Evolutionary conservation across 306 rosid species (phyloP), one percentile per base, ranked within the genome.

Genomic region (Sicyos edulis): DNA sequence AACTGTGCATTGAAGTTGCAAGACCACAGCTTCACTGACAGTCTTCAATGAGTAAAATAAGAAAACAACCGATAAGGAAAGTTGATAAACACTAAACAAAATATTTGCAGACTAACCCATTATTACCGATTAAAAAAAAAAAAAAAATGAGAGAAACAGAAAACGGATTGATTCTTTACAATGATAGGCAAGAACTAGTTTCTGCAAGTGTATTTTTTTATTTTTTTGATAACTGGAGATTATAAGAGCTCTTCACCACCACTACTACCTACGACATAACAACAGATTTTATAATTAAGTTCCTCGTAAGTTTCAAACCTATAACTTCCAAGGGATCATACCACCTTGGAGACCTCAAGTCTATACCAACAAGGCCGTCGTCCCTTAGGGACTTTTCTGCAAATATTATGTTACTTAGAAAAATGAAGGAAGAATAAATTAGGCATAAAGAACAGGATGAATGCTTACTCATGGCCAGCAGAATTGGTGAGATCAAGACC

Each of bases 1-100:
- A 92, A 95, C 88, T 93, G 98, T 44, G 96, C 86, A 81, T 88
- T 90, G 84, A 93, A 93, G 92, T 93, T 93, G 88, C 98, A 93
- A 40, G 84, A 77, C 98, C 98, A 93, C 70, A 93, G 76, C 78
- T 88, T 90, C 83, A 86, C 90, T 68, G 93, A 78, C 79, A 85
- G 74, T 85, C 96, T 91, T 73, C 82, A 50, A 58, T 17, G 71
- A 74, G 50, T 64, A n/a, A 26, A 64, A 17, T 6, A 63, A 40
- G 50, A 40, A n/a, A 40, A 77, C 53, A 64, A 63, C 73, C 49
- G 37, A 60, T 81, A 76, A 78, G 61, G 56, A 62, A 54, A 70
- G 81, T 71, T 72, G 37, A 24, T 55, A 44, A 74, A 21, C 55
- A 54, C 63, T 29, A 17, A 20, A 78, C 11, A 44, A 47, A 53